Evolutionary conservation across 2,329 filamentous ascomycete genomes (phyloP).

Genomic region (Sclerotinia subarctica): DNA sequence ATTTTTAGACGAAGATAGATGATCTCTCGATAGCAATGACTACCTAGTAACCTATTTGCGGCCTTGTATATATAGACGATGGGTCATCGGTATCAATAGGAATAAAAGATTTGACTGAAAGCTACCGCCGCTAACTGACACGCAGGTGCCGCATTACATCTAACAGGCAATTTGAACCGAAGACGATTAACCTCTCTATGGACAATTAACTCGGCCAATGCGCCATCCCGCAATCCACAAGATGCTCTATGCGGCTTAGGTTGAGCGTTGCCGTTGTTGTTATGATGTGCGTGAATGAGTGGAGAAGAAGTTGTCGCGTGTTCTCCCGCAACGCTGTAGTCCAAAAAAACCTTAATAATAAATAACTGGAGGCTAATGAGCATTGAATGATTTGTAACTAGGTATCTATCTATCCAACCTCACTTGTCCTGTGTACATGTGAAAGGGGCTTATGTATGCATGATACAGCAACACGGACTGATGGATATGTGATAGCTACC

Average conservation of each 20-base stretch:
- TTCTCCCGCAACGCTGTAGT: neutral
- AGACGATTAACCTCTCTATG: too few relatives aligned
- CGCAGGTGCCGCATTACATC: too few relatives aligned
- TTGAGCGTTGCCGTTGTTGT: neutral
- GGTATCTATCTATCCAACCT: neutral
- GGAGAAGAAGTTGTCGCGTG: neutral
- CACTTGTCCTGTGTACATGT: too few relatives aligned
- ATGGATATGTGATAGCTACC: neutral
- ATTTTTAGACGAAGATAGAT: neutral
- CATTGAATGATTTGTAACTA: neutral
- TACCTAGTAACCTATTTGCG: too few relatives aligned
- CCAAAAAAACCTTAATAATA: neutral
- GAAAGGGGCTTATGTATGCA: too few relatives aligned
- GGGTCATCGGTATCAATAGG: too few relatives aligned
- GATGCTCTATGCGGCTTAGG: neutral
- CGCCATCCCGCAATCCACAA: neutral
- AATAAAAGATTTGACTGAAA: too few relatives aligned
- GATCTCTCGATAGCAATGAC: neutral
- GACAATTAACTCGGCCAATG: too few relatives aligned
- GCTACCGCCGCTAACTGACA: too few relatives aligned
- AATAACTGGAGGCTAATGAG: neutral
- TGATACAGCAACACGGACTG: neutral
- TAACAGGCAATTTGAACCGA: neutral
- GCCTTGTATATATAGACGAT: too few relatives aligned
- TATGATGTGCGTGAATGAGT: slow-evolving; percentile 6